These are phyloP conservation scores for Paraphaeosphaeria sporulosa DNA, from an alignment of 2,329 filamentous ascomycete genomes.

Conservation along the genomic window DNA sequence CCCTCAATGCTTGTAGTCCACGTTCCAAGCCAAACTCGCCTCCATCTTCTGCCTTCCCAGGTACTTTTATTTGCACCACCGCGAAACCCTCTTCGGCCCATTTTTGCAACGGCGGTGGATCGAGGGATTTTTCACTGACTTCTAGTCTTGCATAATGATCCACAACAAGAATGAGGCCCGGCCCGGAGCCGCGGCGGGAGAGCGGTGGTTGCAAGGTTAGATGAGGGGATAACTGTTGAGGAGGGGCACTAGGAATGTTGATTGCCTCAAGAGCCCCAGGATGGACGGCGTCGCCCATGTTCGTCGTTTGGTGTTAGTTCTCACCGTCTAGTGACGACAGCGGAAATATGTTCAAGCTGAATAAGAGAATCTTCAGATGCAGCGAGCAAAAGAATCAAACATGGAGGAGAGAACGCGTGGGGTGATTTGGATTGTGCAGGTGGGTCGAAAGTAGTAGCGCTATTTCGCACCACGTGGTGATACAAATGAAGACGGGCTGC, in stretches of 20 bases:
- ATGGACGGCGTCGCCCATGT: conserved; percentile 3
- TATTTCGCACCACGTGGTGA: conserved; percentile 6
- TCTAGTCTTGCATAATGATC: conserved; percentile 43
- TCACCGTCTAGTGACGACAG: background rate
- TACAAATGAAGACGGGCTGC: conserved; percentile 7
- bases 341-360: background rate
- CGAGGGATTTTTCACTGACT: conserved; percentile 49
- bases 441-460: conserved; percentile 1
- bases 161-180: conserved; percentile 57
- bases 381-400: background rate
- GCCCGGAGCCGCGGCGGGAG: conserved; percentile 58
- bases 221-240: conserved; percentile 33
- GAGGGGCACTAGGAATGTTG: conserved; percentile 25
- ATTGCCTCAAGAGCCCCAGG: background rate
- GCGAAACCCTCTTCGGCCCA: conserved; percentile 76
- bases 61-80: conserved; percentile 62
- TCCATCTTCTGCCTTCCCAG: conserved; percentile 41
- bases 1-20: conserved; percentile 33
- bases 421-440: background rate
- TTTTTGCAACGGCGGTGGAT: conserved; percentile 67
- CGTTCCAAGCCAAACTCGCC: conserved; percentile 42
- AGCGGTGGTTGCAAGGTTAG: conserved; percentile 55
- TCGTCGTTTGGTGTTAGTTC: background rate
- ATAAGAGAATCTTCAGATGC: background rate
- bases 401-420: background rate